Conservation (phyloP, 73 alveolate genomes). For the Paramecium octaurelia region DNA sequence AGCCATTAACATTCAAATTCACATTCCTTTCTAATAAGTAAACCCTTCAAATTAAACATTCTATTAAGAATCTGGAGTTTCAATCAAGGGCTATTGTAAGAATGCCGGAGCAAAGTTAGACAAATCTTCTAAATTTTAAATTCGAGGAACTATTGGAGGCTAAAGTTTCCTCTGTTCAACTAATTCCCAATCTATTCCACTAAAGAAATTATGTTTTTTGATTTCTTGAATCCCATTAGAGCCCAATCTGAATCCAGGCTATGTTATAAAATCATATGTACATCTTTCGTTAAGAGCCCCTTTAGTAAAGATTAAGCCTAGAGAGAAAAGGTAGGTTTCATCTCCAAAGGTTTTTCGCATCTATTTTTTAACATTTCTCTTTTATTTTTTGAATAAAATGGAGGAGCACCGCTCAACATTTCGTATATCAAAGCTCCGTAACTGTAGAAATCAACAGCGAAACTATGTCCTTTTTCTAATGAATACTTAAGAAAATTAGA, state of each 20-base stretch:
- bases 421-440: conserved; percentile 52
- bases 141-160: conserved; percentile 82
- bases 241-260: conserved; percentile 60
- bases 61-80: conserved; percentile 8
- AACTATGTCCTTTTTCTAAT: conserved; percentile 51
- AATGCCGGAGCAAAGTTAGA: conserved; percentile 18
- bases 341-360: conserved; percentile 51
- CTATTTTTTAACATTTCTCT: conserved; percentile 49
- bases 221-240: conserved; percentile 54
- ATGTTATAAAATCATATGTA: not conserved
- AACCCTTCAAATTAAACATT: not conserved
- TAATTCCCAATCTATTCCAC: conserved; percentile 60
- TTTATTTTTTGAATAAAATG: conserved; percentile 54
- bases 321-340: conserved; percentile 25
- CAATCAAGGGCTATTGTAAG: not conserved
- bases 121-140: conserved; percentile 51
- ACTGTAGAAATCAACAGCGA: conserved; percentile 47
- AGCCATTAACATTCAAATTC: not conserved
- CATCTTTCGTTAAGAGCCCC: conserved; percentile 17
- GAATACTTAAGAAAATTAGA: not conserved
- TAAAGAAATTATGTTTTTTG: conserved; percentile 60
- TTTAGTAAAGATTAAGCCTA: conserved; percentile 20
- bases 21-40: not conserved
- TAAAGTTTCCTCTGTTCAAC: conserved; percentile 66
- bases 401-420: conserved; percentile 58